Conservation (phyloP, 331 rosid species). For the Arachis monticola region DNA sequence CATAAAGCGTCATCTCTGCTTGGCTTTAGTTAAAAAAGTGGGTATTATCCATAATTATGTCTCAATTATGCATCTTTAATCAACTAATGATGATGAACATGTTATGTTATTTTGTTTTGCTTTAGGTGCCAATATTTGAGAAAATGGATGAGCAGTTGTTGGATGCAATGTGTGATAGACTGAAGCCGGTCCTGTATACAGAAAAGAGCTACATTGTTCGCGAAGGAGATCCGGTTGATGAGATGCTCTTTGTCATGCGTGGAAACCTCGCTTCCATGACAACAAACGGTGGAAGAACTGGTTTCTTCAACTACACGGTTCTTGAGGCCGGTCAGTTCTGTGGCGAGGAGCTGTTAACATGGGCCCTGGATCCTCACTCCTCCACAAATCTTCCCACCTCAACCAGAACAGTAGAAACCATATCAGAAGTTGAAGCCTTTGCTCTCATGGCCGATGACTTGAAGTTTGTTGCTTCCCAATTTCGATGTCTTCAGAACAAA, state of each 20-base stretch:
- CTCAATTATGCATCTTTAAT: background rate
- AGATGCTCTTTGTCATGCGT: conserved; percentile 81
- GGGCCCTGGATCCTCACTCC: conserved; percentile 86
- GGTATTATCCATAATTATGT: conserved; percentile 29
- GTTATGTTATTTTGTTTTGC: conserved; percentile 17
- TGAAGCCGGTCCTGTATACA: conserved; percentile 78
- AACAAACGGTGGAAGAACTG: conserved; percentile 75
- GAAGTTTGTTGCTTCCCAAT: conserved; percentile 75
- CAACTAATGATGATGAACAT: conserved; percentile 3
- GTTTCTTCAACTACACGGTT: conserved; percentile 53
- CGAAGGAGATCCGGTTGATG: conserved; percentile 88
- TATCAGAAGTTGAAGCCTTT: conserved; percentile 85
- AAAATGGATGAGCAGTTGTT: conserved; percentile 74
- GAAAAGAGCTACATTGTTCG: conserved; percentile 62
- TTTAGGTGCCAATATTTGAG: conserved; percentile 78
- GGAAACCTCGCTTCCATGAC: conserved; percentile 64
- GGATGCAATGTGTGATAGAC: conserved; percentile 73
- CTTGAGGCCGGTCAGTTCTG: conserved; percentile 82
- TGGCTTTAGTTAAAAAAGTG: conserved; percentile 65
- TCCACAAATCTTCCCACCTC: conserved; percentile 72
- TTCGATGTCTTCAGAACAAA: conserved; percentile 63
- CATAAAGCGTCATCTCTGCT: conserved; percentile 86
- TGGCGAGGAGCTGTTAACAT: conserved; percentile 93
- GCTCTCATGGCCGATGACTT: conserved; percentile 79
- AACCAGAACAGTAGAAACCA: conserved; percentile 72